Percentiles rank a stretch among this genome's conserved stretches.
These are phyloP conservation scores for Austroboletus eburneus DNA, from an alignment of 768 basidiomycete species.

Conservation along the genomic window DNA sequence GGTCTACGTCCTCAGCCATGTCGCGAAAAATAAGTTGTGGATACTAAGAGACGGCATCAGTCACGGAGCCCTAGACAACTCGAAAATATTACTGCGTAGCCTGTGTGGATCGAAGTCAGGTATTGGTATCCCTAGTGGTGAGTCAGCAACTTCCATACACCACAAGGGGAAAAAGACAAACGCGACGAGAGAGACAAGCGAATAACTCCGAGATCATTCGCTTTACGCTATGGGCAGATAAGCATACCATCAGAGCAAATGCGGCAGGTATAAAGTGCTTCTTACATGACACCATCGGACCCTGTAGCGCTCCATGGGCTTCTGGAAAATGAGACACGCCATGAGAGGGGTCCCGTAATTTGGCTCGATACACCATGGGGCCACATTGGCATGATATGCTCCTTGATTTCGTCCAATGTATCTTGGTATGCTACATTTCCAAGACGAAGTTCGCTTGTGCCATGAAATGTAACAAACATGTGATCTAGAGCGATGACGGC, in stretches of 20 bases:
- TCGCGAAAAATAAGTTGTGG: conserved; percentile 69
- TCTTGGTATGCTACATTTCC: conserved; percentile 45
- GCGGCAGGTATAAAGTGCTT: background rate
- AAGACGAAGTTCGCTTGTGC: conserved; percentile 57
- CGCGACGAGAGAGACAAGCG: conserved; percentile 53
- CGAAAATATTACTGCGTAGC: conserved; percentile 41
- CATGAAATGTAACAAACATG: conserved; percentile 66
- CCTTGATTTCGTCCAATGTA: conserved; percentile 56
- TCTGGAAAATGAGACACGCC: conserved; percentile 60
- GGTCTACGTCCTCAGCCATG: conserved; percentile 41
- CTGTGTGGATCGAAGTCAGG: conserved; percentile 56
- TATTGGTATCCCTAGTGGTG: conserved; percentile 65
- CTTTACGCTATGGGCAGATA: conserved; percentile 47
- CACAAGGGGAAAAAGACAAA: conserved; percentile 29
- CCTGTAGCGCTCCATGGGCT: conserved; percentile 67
- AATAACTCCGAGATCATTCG: conserved; percentile 59
- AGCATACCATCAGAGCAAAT: conserved; percentile 2
- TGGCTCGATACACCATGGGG: conserved; percentile 52
- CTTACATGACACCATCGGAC: conserved; percentile 50
- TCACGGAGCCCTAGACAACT: conserved; percentile 6
- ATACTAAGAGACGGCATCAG: conserved; percentile 34
- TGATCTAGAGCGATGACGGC: conserved; percentile 47
- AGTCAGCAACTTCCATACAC: conserved; percentile 6
- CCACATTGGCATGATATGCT: conserved; percentile 60
- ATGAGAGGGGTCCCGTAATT: conserved; percentile 39